phyloP scores from a whole-genome alignment of 352 stramenopile species.

The Phytophthora pini region DNA sequence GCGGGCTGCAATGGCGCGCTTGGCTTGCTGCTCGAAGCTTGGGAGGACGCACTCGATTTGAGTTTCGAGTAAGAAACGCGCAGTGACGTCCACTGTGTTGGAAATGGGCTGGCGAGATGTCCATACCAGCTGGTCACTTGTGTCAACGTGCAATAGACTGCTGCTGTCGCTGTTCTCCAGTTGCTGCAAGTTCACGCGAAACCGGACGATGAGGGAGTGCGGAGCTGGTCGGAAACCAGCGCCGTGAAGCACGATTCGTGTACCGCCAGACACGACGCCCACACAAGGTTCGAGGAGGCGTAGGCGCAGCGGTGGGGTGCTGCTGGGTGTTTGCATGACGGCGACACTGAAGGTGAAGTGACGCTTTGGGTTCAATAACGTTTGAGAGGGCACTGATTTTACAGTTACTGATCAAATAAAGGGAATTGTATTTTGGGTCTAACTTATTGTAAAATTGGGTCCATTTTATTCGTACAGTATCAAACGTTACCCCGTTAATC shows the following conservation, averaged over 20 bases:
- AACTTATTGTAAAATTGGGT: no score
- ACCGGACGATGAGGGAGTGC: conserved; percentile 73
- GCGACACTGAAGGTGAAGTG: not conserved
- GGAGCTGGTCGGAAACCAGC: conserved; percentile 61
- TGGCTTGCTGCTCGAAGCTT: conserved; percentile 50
- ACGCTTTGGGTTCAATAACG: not conserved
- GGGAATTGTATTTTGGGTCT: no score
- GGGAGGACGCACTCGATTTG: conserved; percentile 68
- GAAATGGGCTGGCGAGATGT: conserved; percentile 2
- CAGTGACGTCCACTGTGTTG: conserved; percentile 45
- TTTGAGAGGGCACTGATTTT: no score
- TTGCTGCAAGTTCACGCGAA: conserved; percentile 41
- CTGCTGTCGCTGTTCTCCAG: not conserved
- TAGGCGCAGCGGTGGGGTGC: conserved; percentile 40
- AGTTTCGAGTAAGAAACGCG: conserved; percentile 58
- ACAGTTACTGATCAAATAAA: no score
- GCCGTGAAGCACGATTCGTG: conserved; percentile 64
- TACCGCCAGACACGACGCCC: conserved; percentile 54
- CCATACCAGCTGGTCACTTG: conserved; percentile 3
- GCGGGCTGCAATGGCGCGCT: conserved; percentile 39
- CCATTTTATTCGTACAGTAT: no score
- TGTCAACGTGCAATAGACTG: not conserved
- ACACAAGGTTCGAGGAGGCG: conserved; percentile 59
- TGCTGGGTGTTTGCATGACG: conserved; percentile 7
- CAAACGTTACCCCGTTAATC: no score